phyloP scores from a whole-genome alignment of 83 land plant species.

The Diphasiastrum complanatum region DNA sequence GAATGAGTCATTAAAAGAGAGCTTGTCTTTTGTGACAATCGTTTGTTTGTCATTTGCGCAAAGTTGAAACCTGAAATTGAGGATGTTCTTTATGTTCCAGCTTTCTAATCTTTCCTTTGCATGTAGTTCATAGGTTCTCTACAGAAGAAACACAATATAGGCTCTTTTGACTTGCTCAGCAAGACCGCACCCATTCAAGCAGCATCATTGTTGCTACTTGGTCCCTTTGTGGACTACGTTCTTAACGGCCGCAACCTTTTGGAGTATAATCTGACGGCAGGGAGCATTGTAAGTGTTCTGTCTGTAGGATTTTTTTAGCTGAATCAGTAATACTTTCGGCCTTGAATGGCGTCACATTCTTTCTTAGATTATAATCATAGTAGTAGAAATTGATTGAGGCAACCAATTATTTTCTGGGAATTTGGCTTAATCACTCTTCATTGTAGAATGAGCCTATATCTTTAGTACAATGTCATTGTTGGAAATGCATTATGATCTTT shows the following conservation, averaged over 20 bases:
- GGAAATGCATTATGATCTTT: slow-evolving; percentile 8
- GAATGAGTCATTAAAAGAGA: background rate
- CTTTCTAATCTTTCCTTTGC: background rate
- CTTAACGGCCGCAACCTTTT: slow-evolving; percentile 40
- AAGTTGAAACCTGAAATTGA: background rate
- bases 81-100: background rate
- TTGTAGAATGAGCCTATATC: background rate
- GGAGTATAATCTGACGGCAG: slow-evolving; percentile 40
- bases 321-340: no score
- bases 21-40: background rate
- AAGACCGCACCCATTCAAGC: slow-evolving; percentile 76
- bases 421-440: background rate
- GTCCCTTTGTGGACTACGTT: slow-evolving; percentile 58
- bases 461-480: background rate
- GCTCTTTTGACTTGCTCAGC: slow-evolving; percentile 71
- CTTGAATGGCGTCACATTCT: no score
- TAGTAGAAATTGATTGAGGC: no score
- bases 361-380: no score
- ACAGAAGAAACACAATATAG: slow-evolving; percentile 56
- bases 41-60: background rate
- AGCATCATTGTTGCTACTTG: slow-evolving; percentile 49
- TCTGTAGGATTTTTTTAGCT: background rate
- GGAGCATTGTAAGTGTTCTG: slow-evolving; percentile 50
- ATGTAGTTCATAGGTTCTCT: slow-evolving; percentile 58
- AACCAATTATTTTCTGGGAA: slow-evolving; percentile 1